Conservation (phyloP, 257 asterid genomes). For the Solanum chmielewskii region DNA sequence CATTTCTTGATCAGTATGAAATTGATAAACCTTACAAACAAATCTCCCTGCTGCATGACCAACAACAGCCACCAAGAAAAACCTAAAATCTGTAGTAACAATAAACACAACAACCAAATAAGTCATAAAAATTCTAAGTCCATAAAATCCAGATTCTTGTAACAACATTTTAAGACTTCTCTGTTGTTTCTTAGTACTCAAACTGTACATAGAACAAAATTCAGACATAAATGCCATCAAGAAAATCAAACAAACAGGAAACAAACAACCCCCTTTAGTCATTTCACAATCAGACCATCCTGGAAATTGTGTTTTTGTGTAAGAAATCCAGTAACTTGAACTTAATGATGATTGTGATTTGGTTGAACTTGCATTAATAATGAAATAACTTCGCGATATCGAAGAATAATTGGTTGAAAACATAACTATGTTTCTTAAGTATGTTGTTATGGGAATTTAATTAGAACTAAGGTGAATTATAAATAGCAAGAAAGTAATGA, state of each 20-base stretch:
- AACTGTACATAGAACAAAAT: conserved; percentile 2
- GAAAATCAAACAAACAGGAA: conserved; percentile 5
- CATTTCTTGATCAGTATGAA: neutral
- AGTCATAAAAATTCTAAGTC: conserved; percentile 14
- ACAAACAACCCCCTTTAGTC: neutral
- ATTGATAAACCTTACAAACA: conserved; percentile 14
- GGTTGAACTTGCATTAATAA: neutral
- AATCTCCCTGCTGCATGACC: conserved; percentile 53
- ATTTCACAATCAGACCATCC: conserved; percentile 8
- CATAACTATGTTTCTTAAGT: neutral
- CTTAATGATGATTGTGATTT: neutral
- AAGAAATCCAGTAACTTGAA: conserved; percentile 14
- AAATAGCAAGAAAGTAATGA: neutral
- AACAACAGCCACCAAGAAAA: conserved; percentile 18
- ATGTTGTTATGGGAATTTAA: neutral
- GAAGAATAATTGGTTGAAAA: neutral
- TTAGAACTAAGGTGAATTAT: neutral
- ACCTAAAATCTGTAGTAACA: conserved; percentile 9
- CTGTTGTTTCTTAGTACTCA: neutral
- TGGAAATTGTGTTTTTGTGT: conserved; percentile 5
- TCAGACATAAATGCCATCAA: conserved; percentile 12
- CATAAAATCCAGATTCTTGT: conserved; percentile 1
- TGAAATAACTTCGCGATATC: neutral
- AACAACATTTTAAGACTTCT: neutral
- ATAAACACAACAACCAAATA: conserved; percentile 8